A percentile compares a stretch with the other conserved stretches of the same genome.
These are phyloP conservation scores for Boletus patriciae DNA, from an alignment of 768 basidiomycete species.

Conservation along the genomic window DNA sequence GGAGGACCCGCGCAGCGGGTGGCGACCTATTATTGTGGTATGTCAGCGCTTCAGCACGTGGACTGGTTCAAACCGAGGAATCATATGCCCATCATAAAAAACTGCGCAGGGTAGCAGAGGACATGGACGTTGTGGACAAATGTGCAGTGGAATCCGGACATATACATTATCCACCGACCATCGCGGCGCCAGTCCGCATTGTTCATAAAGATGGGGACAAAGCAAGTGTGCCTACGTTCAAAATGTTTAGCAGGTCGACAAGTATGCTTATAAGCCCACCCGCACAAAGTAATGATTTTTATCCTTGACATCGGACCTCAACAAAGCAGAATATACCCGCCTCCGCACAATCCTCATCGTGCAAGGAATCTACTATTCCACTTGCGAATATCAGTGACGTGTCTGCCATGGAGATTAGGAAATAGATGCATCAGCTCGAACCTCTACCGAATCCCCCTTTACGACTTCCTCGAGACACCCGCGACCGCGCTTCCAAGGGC, in stretches of 20 bases:
- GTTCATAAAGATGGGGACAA: conserved; percentile 9
- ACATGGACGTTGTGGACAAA: not conserved
- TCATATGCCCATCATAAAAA: too few relatives aligned
- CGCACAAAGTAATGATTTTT: conserved; percentile 12
- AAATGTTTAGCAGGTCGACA: not conserved
- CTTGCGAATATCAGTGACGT: not conserved
- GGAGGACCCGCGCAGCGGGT: too few relatives aligned
- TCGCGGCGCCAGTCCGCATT: not conserved
- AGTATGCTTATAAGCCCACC: not conserved
- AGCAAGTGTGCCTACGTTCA: not conserved
- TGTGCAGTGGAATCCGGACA: not conserved
- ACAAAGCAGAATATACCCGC: conserved; percentile 18
- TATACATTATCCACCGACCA: not conserved
- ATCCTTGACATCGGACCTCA: conserved; percentile 13
- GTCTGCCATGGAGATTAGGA: not conserved
- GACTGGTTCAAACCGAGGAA: too few relatives aligned
- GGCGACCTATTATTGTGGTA: too few relatives aligned
- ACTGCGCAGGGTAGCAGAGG: too few relatives aligned
- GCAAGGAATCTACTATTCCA: not conserved
- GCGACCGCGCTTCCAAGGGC: not conserved
- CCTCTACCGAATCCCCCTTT: not conserved
- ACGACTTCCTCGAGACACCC: not conserved
- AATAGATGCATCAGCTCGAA: not conserved
- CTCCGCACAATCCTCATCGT: not conserved
- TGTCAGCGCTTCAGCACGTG: too few relatives aligned